These are phyloP conservation scores for Ophiosphaerella herpotricha DNA, from an alignment of 2,329 filamentous ascomycete species.

Conservation along the genomic window DNA sequence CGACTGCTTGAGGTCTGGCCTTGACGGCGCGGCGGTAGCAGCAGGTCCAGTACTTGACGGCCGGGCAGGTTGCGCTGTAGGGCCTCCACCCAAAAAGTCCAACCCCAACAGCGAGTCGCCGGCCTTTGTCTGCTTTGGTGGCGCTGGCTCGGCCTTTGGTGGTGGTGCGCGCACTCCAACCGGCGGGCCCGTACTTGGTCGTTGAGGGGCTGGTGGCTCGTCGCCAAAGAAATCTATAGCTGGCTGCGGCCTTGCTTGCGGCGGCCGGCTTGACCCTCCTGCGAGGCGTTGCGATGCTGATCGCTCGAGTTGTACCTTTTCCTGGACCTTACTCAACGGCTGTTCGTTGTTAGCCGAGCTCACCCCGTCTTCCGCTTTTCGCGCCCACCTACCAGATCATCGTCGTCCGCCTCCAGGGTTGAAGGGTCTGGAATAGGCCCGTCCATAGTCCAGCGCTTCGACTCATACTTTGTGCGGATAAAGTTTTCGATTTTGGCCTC, in stretches of 20 bases:
- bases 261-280: constrained; percentile 38
- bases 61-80: constrained; percentile 70
- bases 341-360: constrained; percentile 33
- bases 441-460: constrained; percentile 99
- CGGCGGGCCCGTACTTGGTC: constrained; percentile 74
- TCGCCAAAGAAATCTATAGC: constrained; percentile 81
- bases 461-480: constrained; percentile 97
- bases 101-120: constrained; percentile 87
- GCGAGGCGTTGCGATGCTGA: constrained; percentile 59
- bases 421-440: constrained; percentile 92
- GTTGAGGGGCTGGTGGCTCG: constrained; percentile 65
- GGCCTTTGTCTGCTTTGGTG: constrained; percentile 66
- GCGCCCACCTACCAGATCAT: constrained; percentile 69
- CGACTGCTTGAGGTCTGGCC: constrained; percentile 94
- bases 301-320: constrained; percentile 70
- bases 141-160: constrained; percentile 68
- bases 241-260: constrained; percentile 45
- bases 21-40: constrained; percentile 65
- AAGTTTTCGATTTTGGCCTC: constrained; percentile 99
- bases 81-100: constrained; percentile 82
- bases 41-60: constrained; percentile 79
- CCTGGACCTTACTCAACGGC: constrained; percentile 70
- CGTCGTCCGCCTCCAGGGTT: constrained; percentile 78
- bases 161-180: constrained; percentile 58
- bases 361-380: background rate